phyloP scores from a whole-genome alignment of 1,284 basidiomycete species.

The Rhodotorula sp. region DNA sequence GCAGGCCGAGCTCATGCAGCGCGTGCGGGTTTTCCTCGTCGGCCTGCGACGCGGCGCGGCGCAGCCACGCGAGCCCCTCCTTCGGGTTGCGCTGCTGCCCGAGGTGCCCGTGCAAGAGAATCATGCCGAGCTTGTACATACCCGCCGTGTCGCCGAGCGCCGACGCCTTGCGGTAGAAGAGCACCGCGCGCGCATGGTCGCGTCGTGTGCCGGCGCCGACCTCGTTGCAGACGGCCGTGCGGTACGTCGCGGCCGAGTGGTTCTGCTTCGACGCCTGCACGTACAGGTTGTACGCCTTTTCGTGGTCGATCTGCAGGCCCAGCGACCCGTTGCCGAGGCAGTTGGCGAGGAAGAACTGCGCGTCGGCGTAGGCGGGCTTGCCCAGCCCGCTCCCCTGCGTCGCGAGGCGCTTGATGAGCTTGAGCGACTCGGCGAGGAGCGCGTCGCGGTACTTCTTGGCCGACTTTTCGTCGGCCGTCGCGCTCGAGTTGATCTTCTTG shows the following conservation, averaged over 20 bases:
- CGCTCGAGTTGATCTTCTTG: constrained; percentile 61
- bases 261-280: constrained; percentile 97
- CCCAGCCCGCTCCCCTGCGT: constrained; percentile 65
- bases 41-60: constrained; percentile 91
- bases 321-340: constrained; percentile 94
- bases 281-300: constrained; percentile 97
- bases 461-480: constrained; percentile 46
- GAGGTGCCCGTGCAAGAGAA: constrained; percentile 80
- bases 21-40: constrained; percentile 99
- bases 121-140: constrained; percentile 99
- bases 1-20: constrained; percentile 71
- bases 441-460: constrained; percentile 78
- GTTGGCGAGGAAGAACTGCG: constrained; percentile 99
- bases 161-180: constrained; percentile 96
- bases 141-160: constrained; percentile 95
- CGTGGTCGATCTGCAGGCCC: constrained; percentile 93
- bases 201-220: constrained; percentile 96
- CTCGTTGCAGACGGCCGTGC: constrained; percentile 98
- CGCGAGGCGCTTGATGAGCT: constrained; percentile 86
- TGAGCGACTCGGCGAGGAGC: constrained; percentile 83
- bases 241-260: constrained; percentile 90
- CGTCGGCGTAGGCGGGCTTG: constrained; percentile 78
- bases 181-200: constrained; percentile 82
- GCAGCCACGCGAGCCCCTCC: constrained; percentile 93
- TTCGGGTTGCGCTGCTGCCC: constrained; percentile 82